phyloP scores from a whole-genome alignment of 176 grass and related monocot species.

The Zizania latifolia region DNA sequence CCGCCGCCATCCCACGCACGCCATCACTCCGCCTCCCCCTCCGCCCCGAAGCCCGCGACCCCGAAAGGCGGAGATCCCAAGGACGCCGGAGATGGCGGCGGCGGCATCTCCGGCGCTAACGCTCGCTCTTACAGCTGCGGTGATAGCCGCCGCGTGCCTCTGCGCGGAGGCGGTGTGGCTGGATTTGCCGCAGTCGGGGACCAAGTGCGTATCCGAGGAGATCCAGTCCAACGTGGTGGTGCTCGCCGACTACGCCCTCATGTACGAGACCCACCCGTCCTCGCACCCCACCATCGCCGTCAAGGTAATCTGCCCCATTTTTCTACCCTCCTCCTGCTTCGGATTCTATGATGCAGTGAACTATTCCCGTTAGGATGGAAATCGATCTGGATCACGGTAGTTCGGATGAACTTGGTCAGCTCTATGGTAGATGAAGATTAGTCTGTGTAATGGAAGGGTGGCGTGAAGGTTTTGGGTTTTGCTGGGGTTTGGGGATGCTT shows the following conservation, averaged over 20 bases:
- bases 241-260: conserved; percentile 71
- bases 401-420: not conserved
- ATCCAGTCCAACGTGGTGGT: conserved; percentile 92
- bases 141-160: conserved; percentile 20
- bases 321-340: not conserved
- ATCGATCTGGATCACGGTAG: not conserved
- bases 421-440: not conserved
- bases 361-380: not conserved
- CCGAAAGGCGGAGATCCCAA: conserved; percentile 36
- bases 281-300: conserved; percentile 57
- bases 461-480: not conserved
- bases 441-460: not conserved
- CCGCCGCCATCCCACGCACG: not conserved
- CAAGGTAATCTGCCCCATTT: conserved; percentile 30
- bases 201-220: conserved; percentile 97
- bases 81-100: not conserved
- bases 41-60: not conserved
- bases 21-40: not conserved
- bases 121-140: conserved; percentile 7
- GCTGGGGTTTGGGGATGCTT: not conserved
- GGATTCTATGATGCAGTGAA: not conserved
- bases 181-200: conserved; percentile 60
- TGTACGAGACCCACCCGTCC: conserved; percentile 50
- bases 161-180: conserved; percentile 64
- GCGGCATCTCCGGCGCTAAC: not conserved